phyloP scores from a whole-genome alignment of 805 yeast genomes.

The Saccharomyces kudriavzevii region DNA sequence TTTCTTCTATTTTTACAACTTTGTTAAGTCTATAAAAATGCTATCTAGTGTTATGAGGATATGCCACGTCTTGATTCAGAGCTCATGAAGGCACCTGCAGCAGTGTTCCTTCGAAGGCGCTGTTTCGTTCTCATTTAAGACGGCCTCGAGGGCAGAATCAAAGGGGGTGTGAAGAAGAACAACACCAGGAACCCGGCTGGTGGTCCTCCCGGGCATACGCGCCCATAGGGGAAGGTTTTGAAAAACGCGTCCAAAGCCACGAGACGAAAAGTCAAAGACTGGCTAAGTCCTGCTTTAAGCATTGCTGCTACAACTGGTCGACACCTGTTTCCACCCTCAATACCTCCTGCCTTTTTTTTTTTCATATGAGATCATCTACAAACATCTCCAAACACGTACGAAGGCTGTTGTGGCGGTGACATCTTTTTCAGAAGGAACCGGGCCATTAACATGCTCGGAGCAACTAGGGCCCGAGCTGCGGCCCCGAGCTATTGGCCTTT shows the following conservation, averaged over 20 bases:
- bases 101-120: neutral
- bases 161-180: neutral
- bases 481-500: neutral
- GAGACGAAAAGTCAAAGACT: neutral
- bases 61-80: neutral
- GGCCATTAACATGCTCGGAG: neutral
- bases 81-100: neutral
- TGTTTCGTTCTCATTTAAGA: neutral
- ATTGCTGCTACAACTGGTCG: neutral
- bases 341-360: neutral
- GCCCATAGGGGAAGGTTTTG: neutral
- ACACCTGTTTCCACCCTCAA: neutral
- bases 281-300: no score
- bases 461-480: neutral
- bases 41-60: neutral
- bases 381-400: neutral
- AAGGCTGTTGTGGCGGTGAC: neutral
- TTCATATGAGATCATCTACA: neutral
- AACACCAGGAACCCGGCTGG: neutral
- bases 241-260: neutral
- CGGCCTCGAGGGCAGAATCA: neutral
- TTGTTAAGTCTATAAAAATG: neutral
- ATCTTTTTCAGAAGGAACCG: neutral
- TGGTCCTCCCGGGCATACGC: neutral
- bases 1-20: neutral